Base-by-base conservation (phyloP, 2,329 filamentous ascomycete genomes). In the Epicoccum nigrum region DNA sequence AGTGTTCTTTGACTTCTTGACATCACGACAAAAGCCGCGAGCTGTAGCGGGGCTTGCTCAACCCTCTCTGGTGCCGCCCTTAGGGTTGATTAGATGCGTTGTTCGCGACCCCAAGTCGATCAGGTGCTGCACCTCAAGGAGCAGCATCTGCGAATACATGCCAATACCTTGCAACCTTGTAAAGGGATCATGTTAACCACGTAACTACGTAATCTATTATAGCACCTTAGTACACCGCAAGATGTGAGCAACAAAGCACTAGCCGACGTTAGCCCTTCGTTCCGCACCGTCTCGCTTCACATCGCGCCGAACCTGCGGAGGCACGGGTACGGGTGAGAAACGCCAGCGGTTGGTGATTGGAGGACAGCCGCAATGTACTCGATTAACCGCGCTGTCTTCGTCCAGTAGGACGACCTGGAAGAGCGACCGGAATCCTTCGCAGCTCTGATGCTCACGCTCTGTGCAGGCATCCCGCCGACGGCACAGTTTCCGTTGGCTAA, bases 341-440 rank as follows among this genome's bases (percentile, higher is more conserved):
- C 45, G 60, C 55, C 47, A 52, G 44, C 16, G 19, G 11, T 7
- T 44, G 37, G 35, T 55, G 49, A 59, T 58, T 58, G 60, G 48
- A 50, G 40, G 39, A 51, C 51, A 58, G 60, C 54, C 62, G 62
- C 58, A 51, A 19, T 17, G 44, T 51, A 44, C 49, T 45, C 41
- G 27, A 49, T 40, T 45, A 48, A 33, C 39, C 51, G 51, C 51
- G 49, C 32, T 33, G 33, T 15, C 43, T 38, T 34, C 16, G 49
- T 52, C 27, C 38, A 47, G 49, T 44, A 38, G 41, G 49, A n/a
- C 16, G 33, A 28, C 19, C 32, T 23, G 25, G 38, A 41, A 27
- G 38, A 32, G 38, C 34, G 25, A 16, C 32, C 8, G 23, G 23
- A 27, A 27, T 35, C 17, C 37, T 33, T 23, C 39, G 17, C 6